These are phyloP conservation scores for Zizania latifolia DNA, from an alignment of 176 grass and related monocot genomes.

Conservation along the genomic window DNA sequence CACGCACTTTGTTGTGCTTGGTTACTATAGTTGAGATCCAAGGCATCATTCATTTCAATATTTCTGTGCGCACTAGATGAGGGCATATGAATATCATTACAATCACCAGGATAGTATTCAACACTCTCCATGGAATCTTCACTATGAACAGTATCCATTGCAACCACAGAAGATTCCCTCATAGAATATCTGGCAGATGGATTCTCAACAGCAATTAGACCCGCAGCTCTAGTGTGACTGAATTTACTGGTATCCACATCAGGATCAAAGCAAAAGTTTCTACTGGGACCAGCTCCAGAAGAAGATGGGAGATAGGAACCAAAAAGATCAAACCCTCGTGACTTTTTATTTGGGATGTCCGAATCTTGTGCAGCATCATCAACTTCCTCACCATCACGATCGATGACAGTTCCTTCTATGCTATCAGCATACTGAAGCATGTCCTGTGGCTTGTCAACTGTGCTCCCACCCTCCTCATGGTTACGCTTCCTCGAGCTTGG, in stretches of 20 bases:
- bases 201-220: constrained; percentile 35
- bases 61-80: constrained; percentile 69
- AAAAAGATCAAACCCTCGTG: constrained; percentile 76
- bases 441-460: constrained; percentile 80
- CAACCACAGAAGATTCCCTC: constrained; percentile 89
- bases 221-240: constrained; percentile 38
- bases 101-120: constrained; percentile 78
- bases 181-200: constrained; percentile 65
- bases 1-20: constrained; percentile 89
- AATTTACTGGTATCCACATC: constrained; percentile 51
- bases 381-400: constrained; percentile 91
- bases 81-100: constrained; percentile 67
- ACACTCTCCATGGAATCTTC: constrained; percentile 98
- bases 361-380: constrained; percentile 83
- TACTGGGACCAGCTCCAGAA: constrained; percentile 88
- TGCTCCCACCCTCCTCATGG: constrained; percentile 95
- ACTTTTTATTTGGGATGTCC: constrained; percentile 55
- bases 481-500: constrained; percentile 88
- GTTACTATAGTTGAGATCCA: constrained; percentile 90
- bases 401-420: constrained; percentile 87
- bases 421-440: constrained; percentile 72
- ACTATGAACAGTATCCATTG: constrained; percentile 66
- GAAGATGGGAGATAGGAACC: constrained; percentile 45
- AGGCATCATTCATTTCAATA: constrained; percentile 71
- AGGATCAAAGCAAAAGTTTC: constrained; percentile 70